A percentile compares a stretch with the other conserved stretches of the same genome.
Conservation (phyloP, 495 filamentous ascomycete species). For the Xylaria longipes region DNA sequence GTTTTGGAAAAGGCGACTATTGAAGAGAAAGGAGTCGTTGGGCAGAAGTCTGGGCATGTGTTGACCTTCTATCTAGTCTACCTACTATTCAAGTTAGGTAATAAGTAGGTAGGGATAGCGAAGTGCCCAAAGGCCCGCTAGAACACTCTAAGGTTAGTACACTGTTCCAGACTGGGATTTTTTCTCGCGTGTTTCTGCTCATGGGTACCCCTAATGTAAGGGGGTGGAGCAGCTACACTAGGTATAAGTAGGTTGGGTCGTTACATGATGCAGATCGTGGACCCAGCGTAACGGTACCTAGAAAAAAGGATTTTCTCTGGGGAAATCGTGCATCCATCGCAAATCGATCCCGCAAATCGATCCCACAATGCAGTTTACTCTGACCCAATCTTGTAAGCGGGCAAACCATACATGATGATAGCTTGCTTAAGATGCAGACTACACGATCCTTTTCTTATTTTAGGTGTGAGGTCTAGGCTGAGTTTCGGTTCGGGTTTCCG, state of each 20-base stretch:
- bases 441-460: background rate
- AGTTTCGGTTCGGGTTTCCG: background rate
- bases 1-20: background rate
- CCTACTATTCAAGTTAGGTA: background rate
- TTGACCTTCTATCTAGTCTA: too few species aligned
- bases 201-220: background rate
- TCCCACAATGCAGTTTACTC: conserved; percentile 2
- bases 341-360: background rate
- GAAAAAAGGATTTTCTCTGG: background rate
- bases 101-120: background rate
- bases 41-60: background rate
- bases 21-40: background rate
- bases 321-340: background rate
- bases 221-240: background rate
- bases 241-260: too few species aligned
- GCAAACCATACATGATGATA: background rate
- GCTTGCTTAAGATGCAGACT: background rate
- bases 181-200: background rate
- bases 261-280: background rate
- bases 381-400: background rate
- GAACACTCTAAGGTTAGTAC: background rate
- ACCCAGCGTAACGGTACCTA: conserved; percentile 11
- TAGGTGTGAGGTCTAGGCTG: background rate
- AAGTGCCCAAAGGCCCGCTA: background rate
- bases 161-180: background rate